Base-by-base conservation (phyloP, 352 stramenopile genomes). In the Phytophthora sansomeana region DNA sequence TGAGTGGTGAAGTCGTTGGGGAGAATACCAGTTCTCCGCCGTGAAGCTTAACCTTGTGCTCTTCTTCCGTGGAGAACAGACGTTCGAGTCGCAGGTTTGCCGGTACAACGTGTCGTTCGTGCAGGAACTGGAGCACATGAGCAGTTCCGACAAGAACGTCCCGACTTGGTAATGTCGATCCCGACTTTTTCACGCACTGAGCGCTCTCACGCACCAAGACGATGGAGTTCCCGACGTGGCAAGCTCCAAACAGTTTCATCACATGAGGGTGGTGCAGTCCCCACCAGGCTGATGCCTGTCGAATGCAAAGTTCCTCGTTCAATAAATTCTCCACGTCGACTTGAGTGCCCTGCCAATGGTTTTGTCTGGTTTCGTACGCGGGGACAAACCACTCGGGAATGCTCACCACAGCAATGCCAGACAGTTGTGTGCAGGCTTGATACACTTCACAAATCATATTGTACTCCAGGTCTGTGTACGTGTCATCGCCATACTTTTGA, bases 331-430 rank as follows among this genome's bases (percentile, higher is more conserved):
- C 70, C 17, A 74, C 59, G 14, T 63, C 57, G 1, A 75, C 70
- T 48, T 28, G 16, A 47, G 60, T 66, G 17, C 35, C 69, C 30
- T 69, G 58, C 64, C 64, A 77, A 2, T 32, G 44, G 32, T n/a
- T 74, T 21, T 69, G 52, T 47, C 17, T 36, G 4, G 44, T 72
- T 63, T 78, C 70, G 33, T 67, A 55, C 5, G 46, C 32, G 5
- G 67, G 71, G 26, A 69, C 63, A 49, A 79, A 76, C 71, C 67
- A 79, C 29, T 79, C 61, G 5, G 67, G 71, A 19, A 71, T 26
- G 7, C 33, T 51, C 21, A 58, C 48, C 13, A 75, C 61, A 3
- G 33, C 33, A 0, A 69, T 42, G 16, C 61, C 66, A 17, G 70
- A 67, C 33, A 67, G 51, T 44, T 21, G 39, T 8, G 62, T 52